These are phyloP conservation scores for Rhodotorula sp. DNA, from an alignment of 1,284 basidiomycete genomes.

Conservation along the genomic window DNA sequence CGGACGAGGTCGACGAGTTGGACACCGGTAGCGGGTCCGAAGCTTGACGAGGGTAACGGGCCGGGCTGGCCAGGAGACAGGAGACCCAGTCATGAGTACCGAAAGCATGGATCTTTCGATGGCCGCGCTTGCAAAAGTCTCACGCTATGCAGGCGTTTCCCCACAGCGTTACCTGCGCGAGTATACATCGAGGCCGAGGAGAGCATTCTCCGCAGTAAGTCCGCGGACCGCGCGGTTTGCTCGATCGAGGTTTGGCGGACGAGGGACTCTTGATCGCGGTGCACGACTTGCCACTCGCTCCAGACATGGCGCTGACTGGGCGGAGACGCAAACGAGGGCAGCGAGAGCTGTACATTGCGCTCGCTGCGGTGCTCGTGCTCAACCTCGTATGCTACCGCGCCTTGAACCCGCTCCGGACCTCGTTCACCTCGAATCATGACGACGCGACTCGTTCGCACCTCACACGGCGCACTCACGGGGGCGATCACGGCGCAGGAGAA, in stretches of 20 bases:
- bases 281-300: neutral
- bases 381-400: slow-evolving; percentile 16
- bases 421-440: neutral
- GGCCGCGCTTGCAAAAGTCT: neutral
- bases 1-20: slow-evolving; percentile 28
- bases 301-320: neutral
- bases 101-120: neutral
- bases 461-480: neutral
- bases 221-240: neutral
- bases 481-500: neutral
- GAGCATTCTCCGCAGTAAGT: neutral
- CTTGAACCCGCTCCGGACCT: neutral
- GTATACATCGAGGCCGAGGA: neutral
- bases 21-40: slow-evolving; percentile 3
- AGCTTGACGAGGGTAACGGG: neutral
- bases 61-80: too few species aligned
- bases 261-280: neutral
- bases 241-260: neutral
- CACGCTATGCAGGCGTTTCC: too few species aligned
- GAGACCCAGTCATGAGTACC: too few species aligned
- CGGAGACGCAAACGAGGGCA: neutral
- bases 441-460: neutral
- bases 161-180: too few species aligned
- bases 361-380: slow-evolving; percentile 10
- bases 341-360: slow-evolving; percentile 4